phyloP scores from a whole-genome alignment of 768 basidiomycete genomes.

The Omphalotus guepiniiformis region DNA sequence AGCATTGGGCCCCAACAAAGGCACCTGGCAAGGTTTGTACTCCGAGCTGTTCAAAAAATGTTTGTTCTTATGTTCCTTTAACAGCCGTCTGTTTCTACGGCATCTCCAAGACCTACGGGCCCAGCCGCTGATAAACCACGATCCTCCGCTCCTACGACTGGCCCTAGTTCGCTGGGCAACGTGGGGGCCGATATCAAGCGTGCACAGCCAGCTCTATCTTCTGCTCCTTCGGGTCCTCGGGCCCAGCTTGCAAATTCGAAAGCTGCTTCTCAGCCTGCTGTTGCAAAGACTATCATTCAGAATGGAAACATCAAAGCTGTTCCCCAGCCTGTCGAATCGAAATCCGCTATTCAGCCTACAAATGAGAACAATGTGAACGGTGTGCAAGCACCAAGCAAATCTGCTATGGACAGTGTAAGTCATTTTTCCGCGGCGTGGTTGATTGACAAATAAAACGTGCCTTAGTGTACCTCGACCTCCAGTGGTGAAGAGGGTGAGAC shows the following conservation, averaged over 20 bases:
- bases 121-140: conserved; percentile 29
- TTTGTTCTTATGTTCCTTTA: neutral
- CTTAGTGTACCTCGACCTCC: conserved; percentile 73
- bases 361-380: no score
- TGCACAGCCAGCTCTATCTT: conserved; percentile 25
- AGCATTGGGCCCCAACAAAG: conserved; percentile 8
- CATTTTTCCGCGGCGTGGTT: neutral
- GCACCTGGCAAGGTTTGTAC: conserved; percentile 6
- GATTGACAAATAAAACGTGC: conserved; percentile 9
- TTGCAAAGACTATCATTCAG: conserved; percentile 24
- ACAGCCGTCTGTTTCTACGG: conserved; percentile 26
- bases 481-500: conserved; percentile 61
- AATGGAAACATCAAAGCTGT: no score
- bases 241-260: conserved; percentile 39
- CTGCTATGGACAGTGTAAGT: conserved; percentile 19
- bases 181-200: conserved; percentile 34
- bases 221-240: conserved; percentile 55
- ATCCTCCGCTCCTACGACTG: conserved; percentile 31
- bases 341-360: no score
- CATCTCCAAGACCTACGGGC: conserved; percentile 29
- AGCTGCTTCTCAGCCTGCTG: conserved; percentile 16
- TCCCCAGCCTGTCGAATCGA: no score
- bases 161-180: conserved; percentile 31
- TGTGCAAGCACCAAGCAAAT: conserved; percentile 14
- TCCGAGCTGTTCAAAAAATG: neutral